These are phyloP conservation scores for Triangularia setosa DNA, from an alignment of 2,329 filamentous ascomycete genomes.

Conservation along the genomic window DNA sequence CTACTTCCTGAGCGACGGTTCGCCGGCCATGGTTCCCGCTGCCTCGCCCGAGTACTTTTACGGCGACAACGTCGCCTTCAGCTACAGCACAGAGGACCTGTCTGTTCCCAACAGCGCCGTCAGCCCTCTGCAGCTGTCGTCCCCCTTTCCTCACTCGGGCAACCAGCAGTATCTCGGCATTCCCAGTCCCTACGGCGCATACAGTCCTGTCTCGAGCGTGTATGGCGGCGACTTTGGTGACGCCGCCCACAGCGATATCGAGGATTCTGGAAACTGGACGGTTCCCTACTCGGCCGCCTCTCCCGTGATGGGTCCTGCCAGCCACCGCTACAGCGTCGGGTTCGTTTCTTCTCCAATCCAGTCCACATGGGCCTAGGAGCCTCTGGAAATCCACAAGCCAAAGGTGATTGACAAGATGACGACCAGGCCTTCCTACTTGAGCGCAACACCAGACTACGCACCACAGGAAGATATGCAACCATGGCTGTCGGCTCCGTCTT, in stretches of 20 bases:
- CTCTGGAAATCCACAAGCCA: slow-evolving; percentile 36
- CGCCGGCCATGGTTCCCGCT: slow-evolving; percentile 38
- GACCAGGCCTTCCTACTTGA: slow-evolving; percentile 45
- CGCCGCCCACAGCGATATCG: slow-evolving; percentile 56
- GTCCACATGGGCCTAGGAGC: slow-evolving; percentile 54
- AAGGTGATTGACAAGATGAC: slow-evolving; percentile 51
- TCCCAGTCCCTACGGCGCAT: slow-evolving; percentile 58
- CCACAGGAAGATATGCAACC: slow-evolving; percentile 40
- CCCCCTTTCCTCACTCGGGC: slow-evolving; percentile 42
- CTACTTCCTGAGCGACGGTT: slow-evolving; percentile 45
- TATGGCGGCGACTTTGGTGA: slow-evolving; percentile 40
- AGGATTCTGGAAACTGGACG: slow-evolving; percentile 52
- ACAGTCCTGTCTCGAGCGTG: slow-evolving; percentile 60
- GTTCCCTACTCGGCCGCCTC: slow-evolving; percentile 44
- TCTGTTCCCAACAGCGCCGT: slow-evolving; percentile 48
- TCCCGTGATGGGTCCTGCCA: slow-evolving; percentile 43
- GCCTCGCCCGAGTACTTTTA: slow-evolving; percentile 47
- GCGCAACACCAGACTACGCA: slow-evolving; percentile 43
- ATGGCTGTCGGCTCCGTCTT: slow-evolving; percentile 35
- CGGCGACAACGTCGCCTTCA: slow-evolving; percentile 53
- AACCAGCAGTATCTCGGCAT: slow-evolving; percentile 57
- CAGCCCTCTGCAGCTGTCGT: slow-evolving; percentile 55
- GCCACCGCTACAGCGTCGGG: slow-evolving; percentile 50
- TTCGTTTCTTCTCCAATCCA: slow-evolving; percentile 62
- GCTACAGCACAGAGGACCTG: slow-evolving; percentile 61